Percentiles rank a stretch among this genome's conserved stretches.
Conservation (phyloP, 371 early-diverging fungal genomes). For the Batrachochytrium dendrobatidis region DNA sequence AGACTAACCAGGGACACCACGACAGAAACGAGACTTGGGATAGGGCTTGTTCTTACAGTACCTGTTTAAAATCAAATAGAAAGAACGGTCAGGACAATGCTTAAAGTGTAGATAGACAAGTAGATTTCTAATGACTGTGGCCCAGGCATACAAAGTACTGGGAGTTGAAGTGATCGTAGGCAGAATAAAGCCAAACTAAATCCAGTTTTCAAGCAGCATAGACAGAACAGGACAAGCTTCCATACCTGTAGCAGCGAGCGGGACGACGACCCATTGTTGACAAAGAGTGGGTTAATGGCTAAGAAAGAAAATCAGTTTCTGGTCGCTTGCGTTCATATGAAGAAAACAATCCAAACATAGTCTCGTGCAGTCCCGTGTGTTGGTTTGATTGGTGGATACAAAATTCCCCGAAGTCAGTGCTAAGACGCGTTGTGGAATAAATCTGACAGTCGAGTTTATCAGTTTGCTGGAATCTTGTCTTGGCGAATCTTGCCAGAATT, state of each 20-base stretch:
- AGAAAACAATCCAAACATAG: too few relatives aligned
- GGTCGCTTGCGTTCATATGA: too few relatives aligned
- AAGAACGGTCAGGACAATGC: conserved; percentile 17
- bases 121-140: background rate
- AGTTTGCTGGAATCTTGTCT: too few relatives aligned
- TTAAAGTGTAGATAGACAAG: background rate
- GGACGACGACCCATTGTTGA: conserved; percentile 96
- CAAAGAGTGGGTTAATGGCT: background rate
- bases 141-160: background rate
- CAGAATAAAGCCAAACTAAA: background rate
- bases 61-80: conserved; percentile 47
- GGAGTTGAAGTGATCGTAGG: background rate
- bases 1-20: conserved; percentile 94
- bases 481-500: too few relatives aligned
- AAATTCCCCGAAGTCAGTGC: too few relatives aligned
- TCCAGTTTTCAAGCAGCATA: background rate
- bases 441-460: too few relatives aligned
- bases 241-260: conserved; percentile 90
- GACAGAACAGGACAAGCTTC: background rate
- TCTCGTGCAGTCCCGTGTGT: too few relatives aligned
- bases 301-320: too few relatives aligned
- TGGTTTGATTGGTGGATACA: too few relatives aligned
- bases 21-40: conserved; percentile 99
- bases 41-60: conserved; percentile 99
- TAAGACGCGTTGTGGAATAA: too few relatives aligned